Evolutionary conservation across 441 rosid species (phyloP).

Genomic region (Adansonia madagascariensis): DNA sequence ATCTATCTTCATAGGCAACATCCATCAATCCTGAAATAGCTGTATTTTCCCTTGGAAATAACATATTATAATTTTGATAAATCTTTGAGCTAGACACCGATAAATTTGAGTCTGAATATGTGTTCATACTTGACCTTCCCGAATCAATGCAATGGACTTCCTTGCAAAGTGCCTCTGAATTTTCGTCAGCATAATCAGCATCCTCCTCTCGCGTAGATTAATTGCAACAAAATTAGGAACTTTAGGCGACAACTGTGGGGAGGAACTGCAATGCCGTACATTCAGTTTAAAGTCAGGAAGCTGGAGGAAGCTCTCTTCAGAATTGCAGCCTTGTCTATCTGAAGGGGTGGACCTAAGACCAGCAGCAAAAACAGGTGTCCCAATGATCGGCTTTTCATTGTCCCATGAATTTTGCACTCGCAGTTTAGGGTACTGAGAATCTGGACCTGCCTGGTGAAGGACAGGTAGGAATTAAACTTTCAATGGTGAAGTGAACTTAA

Average conservation of each 20-base stretch:
- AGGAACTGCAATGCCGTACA: conserved; percentile 43
- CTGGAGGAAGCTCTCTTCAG: conserved; percentile 58
- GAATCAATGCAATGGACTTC: conserved; percentile 61
- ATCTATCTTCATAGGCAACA: conserved; percentile 42
- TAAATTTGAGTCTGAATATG: conserved; percentile 35
- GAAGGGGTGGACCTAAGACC: conserved; percentile 53
- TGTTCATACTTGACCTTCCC: conserved; percentile 41
- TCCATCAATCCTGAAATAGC: conserved; percentile 38
- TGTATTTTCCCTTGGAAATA: conserved; percentile 41
- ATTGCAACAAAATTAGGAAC: conserved; percentile 38
- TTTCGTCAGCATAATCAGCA: conserved; percentile 49
- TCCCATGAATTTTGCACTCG: conserved; percentile 72
- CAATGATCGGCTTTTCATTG: conserved; percentile 47
- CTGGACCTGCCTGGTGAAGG: conserved; percentile 53
- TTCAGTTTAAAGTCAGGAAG: conserved; percentile 58
- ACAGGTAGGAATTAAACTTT: conserved; percentile 15
- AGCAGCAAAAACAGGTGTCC: conserved; percentile 33
- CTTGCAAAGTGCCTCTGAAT: conserved; percentile 55
- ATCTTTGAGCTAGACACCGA: conserved; percentile 35
- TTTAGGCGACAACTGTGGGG: conserved; percentile 41
- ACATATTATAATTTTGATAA: conserved; percentile 34
- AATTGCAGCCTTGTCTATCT: conserved; percentile 56
- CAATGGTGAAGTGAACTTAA: conserved; percentile 12
- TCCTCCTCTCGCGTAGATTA: conserved; percentile 38
- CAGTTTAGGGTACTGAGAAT: conserved; percentile 69